Percentiles rank a stretch among this genome's conserved stretches.
Evolutionary conservation across 495 filamentous ascomycete species (phyloP).

Genomic region (Stereocaulon alpinum): DNA sequence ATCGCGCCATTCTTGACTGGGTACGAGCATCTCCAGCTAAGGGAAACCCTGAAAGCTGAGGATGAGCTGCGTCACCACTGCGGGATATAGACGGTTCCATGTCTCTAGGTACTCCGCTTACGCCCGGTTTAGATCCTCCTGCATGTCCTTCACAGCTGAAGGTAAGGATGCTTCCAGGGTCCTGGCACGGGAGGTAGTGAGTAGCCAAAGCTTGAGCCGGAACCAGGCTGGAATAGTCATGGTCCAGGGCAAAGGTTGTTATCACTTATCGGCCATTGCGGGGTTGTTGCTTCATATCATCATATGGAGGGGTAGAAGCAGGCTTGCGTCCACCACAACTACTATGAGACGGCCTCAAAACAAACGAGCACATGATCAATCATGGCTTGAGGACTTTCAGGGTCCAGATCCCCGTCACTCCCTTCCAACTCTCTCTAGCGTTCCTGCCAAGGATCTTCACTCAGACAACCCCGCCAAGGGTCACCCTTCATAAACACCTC

Average conservation of each 20-base stretch:
- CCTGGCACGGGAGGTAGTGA: neutral
- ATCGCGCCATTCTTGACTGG: neutral
- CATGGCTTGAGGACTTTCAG: neutral
- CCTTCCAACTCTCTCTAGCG: neutral
- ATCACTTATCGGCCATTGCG: constrained; percentile 9
- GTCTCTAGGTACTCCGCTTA: neutral
- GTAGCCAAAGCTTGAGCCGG: neutral
- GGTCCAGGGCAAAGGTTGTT: constrained; percentile 1
- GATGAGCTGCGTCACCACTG: neutral
- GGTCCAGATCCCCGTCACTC: constrained; percentile 3
- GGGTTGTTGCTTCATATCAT: constrained; percentile 2
- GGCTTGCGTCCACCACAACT: neutral
- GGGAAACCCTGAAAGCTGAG: neutral
- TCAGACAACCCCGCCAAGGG: constrained; percentile 6
- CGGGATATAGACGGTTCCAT: neutral
- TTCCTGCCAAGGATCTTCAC: constrained; percentile 2
- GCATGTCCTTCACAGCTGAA: constrained; percentile 2
- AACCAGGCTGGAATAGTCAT: neutral
- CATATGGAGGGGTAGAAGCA: constrained; percentile 9
- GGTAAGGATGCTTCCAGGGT: constrained; percentile 1
- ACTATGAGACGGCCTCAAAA: neutral
- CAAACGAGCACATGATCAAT: constrained; percentile 3
- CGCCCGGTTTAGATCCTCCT: neutral
- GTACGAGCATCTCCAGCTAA: neutral
- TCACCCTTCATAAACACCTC: constrained; percentile 1